Evolutionary conservation across 2,329 filamentous ascomycete species (phyloP), one percentile per base, ranked within the genome.

Genomic region (Colletotrichum tropicicola): DNA sequence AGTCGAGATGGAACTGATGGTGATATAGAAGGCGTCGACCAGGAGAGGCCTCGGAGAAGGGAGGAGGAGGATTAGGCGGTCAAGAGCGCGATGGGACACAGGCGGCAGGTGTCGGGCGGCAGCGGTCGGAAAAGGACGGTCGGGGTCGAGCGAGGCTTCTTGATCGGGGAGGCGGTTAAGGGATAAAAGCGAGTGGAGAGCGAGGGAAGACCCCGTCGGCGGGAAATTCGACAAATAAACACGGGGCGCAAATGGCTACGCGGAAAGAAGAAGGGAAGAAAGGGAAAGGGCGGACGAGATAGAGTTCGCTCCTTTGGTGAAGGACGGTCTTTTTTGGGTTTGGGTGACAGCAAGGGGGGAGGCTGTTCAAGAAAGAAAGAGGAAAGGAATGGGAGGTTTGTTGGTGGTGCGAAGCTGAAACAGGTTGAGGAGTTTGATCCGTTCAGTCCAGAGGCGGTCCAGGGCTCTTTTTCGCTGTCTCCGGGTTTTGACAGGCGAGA

Each of bases 381-480:
- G 47, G 61, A 63, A 65, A 62, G 60, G 67, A 66, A 69, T 67
- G 64, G 68, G 64, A 68, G 67, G 67, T 68, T 13, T 72, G 70
- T 49, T 65, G 61, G 60, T 65, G 62, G 57, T 61, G 70, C 66
- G 65, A 66, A 68, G 71, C 74, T 77, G 75, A 77, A 77, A 77
- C 75, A 73, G 70, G 72, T 67, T 70, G 73, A 74, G 69, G 66
- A 69, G 74, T 76, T 76, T 76, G 75, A 76, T 73, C 70, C 53
- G 73, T 72, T 65, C 48, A 68, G 73, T 72, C 55, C 54, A 68
- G 71, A 71, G 70, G 71, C 71, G 70, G 68, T 72, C 62, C 69
- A 68, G 69, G 70, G 70, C 49, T 32, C 41, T 61, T 55, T 65
- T 47, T 63, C 63, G 63, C 59, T 37, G 59, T 57, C 63, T 66